Conservation (phyloP, 2,329 filamentous ascomycete species). For the Achaetomium macrosporum region DNA sequence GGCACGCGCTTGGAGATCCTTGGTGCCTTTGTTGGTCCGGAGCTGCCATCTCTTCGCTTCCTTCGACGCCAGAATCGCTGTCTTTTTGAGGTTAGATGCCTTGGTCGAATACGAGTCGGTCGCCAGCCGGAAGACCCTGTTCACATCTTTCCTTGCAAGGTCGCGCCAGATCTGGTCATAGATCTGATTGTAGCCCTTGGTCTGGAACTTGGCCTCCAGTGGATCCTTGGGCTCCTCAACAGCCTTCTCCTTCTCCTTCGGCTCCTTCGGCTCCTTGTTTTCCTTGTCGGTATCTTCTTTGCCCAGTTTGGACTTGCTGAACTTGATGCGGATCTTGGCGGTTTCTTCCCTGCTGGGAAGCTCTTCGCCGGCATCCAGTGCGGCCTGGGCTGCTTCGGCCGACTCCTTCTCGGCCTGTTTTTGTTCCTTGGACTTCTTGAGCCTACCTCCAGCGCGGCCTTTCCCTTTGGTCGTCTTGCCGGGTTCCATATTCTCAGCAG, state of each 20-base stretch:
- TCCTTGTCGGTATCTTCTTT: slow-evolving; percentile 39
- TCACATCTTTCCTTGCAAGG: slow-evolving; percentile 85
- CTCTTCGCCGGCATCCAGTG: slow-evolving; percentile 71
- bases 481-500: slow-evolving; percentile 55
- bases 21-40: slow-evolving; percentile 96
- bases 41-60: slow-evolving; percentile 97
- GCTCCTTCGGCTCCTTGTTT: slow-evolving; percentile 42
- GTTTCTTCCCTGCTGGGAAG: slow-evolving; percentile 55
- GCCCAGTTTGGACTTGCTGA: slow-evolving; percentile 46
- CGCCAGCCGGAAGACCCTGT: slow-evolving; percentile 86
- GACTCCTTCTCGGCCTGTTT: slow-evolving; percentile 76
- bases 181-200: slow-evolving; percentile 92
- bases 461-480: slow-evolving; percentile 46
- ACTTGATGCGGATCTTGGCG: slow-evolving; percentile 57
- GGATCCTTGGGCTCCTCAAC: slow-evolving; percentile 44
- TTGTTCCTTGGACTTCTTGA: slow-evolving; percentile 86
- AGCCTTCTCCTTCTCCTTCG: slow-evolving; percentile 40
- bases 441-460: slow-evolving; percentile 57
- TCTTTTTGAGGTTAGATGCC: slow-evolving; percentile 95
- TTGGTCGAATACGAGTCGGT: slow-evolving; percentile 79
- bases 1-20: slow-evolving; percentile 91
- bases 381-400: slow-evolving; percentile 82
- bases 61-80: slow-evolving; percentile 91
- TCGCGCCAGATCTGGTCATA: slow-evolving; percentile 98
- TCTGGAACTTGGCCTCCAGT: slow-evolving; percentile 64